Conservation (phyloP, 2,329 filamentous ascomycete genomes). For the Colletotrichum aenigma region DNA sequence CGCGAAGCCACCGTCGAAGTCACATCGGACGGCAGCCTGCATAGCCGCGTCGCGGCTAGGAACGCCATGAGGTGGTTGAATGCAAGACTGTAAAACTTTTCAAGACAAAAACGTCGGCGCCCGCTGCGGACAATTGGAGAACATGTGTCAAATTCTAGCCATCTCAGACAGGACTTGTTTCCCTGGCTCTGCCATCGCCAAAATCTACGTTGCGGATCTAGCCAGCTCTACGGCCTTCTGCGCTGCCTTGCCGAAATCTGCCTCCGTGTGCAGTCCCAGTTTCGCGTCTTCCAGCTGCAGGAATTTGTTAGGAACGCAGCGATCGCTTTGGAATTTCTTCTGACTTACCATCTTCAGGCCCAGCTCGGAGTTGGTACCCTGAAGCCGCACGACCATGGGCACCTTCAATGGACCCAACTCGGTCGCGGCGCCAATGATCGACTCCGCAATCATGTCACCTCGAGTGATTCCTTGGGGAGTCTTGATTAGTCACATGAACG, state of each 20-base stretch:
- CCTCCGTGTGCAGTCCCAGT: conserved; percentile 40
- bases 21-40: background rate
- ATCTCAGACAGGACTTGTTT: background rate
- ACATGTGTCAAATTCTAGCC: background rate
- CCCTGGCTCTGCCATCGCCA: rapidly evolving
- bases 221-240: conserved; percentile 37
- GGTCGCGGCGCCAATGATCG: conserved; percentile 46
- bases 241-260: conserved; percentile 41
- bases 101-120: background rate
- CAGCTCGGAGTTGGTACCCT: conserved; percentile 49
- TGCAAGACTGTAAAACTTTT: background rate
- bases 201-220: background rate
- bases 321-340: background rate
- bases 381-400: conserved; percentile 50
- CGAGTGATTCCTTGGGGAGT: conserved; percentile 44
- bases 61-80: background rate
- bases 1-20: background rate
- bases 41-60: background rate
- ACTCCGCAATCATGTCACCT: conserved; percentile 56
- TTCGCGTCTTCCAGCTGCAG: conserved; percentile 37
- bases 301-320: background rate
- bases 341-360: conserved; percentile 43
- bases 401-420: conserved; percentile 40
- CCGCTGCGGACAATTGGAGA: background rate
- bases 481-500: background rate